Evolutionary conservation across 2,329 filamentous ascomycete species (phyloP).

Genomic region (Hypoxylon sp.): DNA sequence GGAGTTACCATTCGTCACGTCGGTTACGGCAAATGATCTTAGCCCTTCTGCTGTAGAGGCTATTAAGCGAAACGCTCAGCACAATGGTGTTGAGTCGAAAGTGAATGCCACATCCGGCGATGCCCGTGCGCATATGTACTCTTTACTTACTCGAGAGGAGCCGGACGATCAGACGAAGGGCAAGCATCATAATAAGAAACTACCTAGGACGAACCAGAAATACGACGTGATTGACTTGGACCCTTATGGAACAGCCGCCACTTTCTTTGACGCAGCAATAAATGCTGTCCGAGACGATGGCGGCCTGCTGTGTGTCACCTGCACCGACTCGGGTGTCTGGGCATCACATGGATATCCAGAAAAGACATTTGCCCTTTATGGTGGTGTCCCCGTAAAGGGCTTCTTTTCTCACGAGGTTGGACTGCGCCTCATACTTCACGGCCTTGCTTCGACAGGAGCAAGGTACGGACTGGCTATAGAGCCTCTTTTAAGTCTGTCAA

Average conservation of each 20-base stretch:
- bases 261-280: conserved; percentile 91
- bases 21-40: conserved; percentile 90
- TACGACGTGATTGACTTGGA: conserved; percentile 98
- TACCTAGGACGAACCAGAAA: conserved; percentile 61
- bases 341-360: conserved; percentile 94
- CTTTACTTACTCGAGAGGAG: conserved; percentile 67
- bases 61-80: conserved; percentile 85
- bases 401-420: conserved; percentile 89
- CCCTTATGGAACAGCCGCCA: conserved; percentile 92
- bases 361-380: conserved; percentile 94
- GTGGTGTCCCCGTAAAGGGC: conserved; percentile 87
- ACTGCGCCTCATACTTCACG: conserved; percentile 85
- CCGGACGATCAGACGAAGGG: conserved; percentile 55
- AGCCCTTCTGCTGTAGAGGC: conserved; percentile 80
- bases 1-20: conserved; percentile 86
- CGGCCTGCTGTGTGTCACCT: conserved; percentile 92
- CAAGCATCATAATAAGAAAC: conserved; percentile 55
- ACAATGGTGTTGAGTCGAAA: conserved; percentile 80
- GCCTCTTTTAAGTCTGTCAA: conserved; percentile 90
- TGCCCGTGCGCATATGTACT: conserved; percentile 93
- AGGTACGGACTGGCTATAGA: conserved; percentile 90
- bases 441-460: conserved; percentile 81
- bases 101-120: conserved; percentile 83
- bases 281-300: conserved; percentile 87
- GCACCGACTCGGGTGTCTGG: conserved; percentile 95